Evolutionary conservation across 176 grass and related monocot species (phyloP), one percentile per base, ranked within the genome.

Genomic region (Hyparrhenia diplandra): DNA sequence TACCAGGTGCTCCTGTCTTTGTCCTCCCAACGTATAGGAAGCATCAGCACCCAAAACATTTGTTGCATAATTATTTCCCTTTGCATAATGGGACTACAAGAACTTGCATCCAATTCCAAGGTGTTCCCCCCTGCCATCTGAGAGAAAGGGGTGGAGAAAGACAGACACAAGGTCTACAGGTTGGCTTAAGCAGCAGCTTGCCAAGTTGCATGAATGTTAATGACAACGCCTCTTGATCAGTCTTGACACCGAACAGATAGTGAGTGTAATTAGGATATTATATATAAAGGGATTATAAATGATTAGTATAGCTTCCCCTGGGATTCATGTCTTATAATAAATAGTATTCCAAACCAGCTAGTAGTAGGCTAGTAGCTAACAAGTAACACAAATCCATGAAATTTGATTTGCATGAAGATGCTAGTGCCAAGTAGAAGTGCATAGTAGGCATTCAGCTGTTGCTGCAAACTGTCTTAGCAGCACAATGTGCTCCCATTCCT

Each of bases 121-220:
- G n/a, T n/a, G n/a, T n/a, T n/a, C n/a, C n/a, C n/a, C n/a, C n/a
- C n/a, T n/a, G n/a, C n/a, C n/a, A n/a, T n/a, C n/a, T n/a, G n/a
- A n/a, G n/a, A n/a, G n/a, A n/a, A n/a, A n/a, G n/a, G n/a, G n/a
- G n/a, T 20, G 20, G n/a, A 10, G 52, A 71, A 20, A 49, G 46
- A 14, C 17, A 20, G 47, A 52, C 47, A 52, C 47, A 52, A 20
- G 47, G 4, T 52, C 47, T 0, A 8, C 47, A 20, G 5, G 47
- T 8, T 52, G 47, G 47, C 17, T 20, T 52, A n/a, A 52, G 17
- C 5, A 20, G 47, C 17, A 52, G 47, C 69, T 20, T 43, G 47
- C 37, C 75, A 67, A 88, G 45, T 79, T 36, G 80, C 67, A 83
- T 67, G 27, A 25, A 83, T n/a, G 37, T 42, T 83, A 74, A 88